A percentile compares a stretch with the other conserved stretches of the same genome.
These are phyloP conservation scores for Fusarium multiceps DNA, from an alignment of 2,329 filamentous ascomycete genomes.

Conservation along the genomic window DNA sequence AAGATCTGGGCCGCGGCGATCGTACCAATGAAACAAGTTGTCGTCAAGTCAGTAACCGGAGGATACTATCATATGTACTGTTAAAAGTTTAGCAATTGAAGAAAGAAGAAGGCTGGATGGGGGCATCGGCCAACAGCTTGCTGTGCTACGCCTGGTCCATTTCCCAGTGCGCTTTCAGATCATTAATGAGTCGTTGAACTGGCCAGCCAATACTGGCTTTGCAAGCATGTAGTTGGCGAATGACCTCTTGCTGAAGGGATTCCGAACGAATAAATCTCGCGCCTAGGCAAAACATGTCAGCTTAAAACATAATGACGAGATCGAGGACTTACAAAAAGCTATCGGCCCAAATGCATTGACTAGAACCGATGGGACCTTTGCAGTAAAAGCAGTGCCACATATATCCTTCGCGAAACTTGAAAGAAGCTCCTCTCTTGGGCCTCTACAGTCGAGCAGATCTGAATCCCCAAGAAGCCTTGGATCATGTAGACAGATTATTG, in stretches of 20 bases:
- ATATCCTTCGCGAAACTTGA: constrained; percentile 52
- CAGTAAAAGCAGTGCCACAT: constrained; percentile 58
- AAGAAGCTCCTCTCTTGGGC: constrained; percentile 43
- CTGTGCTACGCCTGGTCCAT: background rate
- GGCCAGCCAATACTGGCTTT: constrained; percentile 55
- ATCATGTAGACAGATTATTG: constrained; percentile 46
- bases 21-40: background rate
- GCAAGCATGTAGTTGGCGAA: constrained; percentile 49
- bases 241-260: constrained; percentile 48
- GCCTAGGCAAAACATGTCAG: constrained; percentile 35
- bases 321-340: constrained; percentile 54
- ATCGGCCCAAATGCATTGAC: constrained; percentile 63
- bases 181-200: constrained; percentile 49
- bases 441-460: background rate
- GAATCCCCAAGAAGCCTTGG: constrained; percentile 7
- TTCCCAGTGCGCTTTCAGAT: constrained; percentile 47
- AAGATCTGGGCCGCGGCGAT: background rate
- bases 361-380: constrained; percentile 55
- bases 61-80: background rate
- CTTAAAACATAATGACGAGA: background rate
- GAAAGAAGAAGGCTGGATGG: background rate
- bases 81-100: too few species aligned
- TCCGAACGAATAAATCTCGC: constrained; percentile 47
- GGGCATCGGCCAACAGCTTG: rapidly evolving
- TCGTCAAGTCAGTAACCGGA: background rate